Evolutionary conservation across 306 rosid genomes (phyloP), one percentile per base, ranked within the genome.

Genomic region (Begonia fuchsioides): DNA sequence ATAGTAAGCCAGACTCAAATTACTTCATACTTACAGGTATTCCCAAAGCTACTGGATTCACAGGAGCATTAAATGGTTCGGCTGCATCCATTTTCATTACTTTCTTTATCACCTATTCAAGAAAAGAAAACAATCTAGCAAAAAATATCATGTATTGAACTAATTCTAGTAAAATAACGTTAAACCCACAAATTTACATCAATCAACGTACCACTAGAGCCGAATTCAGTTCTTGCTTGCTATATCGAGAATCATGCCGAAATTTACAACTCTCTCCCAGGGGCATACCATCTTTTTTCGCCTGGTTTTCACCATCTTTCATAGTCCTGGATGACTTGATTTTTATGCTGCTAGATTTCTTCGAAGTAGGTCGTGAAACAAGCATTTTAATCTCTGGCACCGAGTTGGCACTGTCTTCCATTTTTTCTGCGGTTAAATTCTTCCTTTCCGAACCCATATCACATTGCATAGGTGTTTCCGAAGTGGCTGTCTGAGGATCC

Each of bases 21-120:
- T 26, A 26, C 35, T 26, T 26, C 7, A 26, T 26, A 26, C 35
- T 26, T 26, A 26, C 35, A 43, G 97, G 97, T 66, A 90, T 84
- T 68, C 97, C 97, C 14, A 81, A 64, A 62, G 95, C 97, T 57
- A 74, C 77, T 7, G 97, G 97, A 74, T 90, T 79, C 53, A 90
- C 95, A 52, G 95, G 97, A 57, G 72, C 87, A 78, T 90, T 90
- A 61, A 90, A 79, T 52, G 95, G 97, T 39, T 90, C 95, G 13
- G 97, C 87, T 18, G 97, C 92, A 59, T 81, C 97, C 97, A 90
- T 90, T 67, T 81, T 84, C 95, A 84, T 90, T 46, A 90, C 76
- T 80, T 90, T 90, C 75, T 79, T 81, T 62, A 90, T 67, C 45
- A 90, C 68, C 95, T 90, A 63, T 38, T 59, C 50, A 58, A 43